phyloP scores from a whole-genome alignment of 768 basidiomycete genomes.

The Asterophora lycoperdoides region DNA sequence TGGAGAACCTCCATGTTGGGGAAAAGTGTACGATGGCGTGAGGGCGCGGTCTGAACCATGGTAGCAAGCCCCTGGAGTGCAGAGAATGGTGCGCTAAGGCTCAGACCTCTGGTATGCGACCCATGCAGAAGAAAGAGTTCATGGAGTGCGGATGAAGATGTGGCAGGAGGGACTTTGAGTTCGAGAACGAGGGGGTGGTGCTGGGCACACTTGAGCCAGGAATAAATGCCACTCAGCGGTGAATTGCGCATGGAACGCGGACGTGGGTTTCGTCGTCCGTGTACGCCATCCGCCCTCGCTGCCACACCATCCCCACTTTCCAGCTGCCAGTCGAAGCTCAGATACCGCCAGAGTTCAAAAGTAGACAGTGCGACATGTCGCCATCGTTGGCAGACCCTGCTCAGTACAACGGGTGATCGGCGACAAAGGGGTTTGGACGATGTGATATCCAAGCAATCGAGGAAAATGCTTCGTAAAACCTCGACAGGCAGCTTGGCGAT shows the following conservation, averaged over 20 bases:
- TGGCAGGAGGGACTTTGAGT: not conserved
- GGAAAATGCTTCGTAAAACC: not conserved
- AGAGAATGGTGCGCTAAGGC: not conserved
- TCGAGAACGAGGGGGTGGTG: not conserved
- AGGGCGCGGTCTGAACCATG: not conserved
- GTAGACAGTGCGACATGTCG: not conserved
- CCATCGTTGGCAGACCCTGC: not conserved
- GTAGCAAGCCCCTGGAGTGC: not conserved
- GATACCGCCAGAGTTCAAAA: not conserved
- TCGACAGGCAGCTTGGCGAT: not conserved
- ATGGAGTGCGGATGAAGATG: not conserved
- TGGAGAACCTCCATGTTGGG: not conserved
- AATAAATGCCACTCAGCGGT: not conserved
- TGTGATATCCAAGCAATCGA: not conserved
- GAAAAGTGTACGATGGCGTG: not conserved
- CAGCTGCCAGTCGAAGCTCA: not conserved
- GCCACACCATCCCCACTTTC: not conserved
- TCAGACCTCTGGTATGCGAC: not conserved
- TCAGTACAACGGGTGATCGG: not conserved
- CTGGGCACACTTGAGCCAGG: not conserved
- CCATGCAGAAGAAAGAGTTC: not conserved
- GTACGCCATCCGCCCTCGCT: not conserved
- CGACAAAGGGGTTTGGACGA: not conserved
- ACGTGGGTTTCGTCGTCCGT: too few species aligned
- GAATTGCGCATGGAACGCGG: too few species aligned